Evolutionary conservation across 192 early-diverging fungal genomes (phyloP).

Genomic region (Mortierella claussenii): DNA sequence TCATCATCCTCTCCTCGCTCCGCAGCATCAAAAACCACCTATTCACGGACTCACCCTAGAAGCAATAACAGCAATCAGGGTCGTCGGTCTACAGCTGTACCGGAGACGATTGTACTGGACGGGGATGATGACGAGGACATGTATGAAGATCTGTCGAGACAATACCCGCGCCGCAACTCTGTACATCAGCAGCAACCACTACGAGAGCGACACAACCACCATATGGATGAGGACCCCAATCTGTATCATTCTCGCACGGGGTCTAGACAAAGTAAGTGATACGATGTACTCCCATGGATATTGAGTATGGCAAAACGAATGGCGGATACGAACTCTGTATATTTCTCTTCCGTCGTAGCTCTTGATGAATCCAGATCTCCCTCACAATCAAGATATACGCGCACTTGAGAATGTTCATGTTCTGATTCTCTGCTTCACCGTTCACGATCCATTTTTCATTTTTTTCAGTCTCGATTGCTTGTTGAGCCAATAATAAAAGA

Average conservation of each 20-base stretch:
- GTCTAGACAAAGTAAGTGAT: slow-evolving; percentile 24
- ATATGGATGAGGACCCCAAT: slow-evolving; percentile 13
- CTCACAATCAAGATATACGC: no score
- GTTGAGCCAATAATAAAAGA: no score
- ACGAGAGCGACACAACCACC: no score
- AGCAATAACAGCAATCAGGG: neutral
- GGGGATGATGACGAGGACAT: slow-evolving; percentile 22
- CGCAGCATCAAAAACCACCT: neutral
- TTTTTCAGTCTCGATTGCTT: no score
- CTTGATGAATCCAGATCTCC: neutral
- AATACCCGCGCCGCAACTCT: slow-evolving; percentile 5
- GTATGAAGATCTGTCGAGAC: slow-evolving; percentile 19
- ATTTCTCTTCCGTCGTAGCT: neutral
- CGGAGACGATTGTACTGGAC: slow-evolving; percentile 29
- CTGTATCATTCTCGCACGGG: slow-evolving; percentile 38
- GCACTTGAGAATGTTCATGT: no score
- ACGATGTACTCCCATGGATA: neutral
- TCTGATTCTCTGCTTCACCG: no score
- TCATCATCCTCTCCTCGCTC: neutral
- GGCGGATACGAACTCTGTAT: no score
- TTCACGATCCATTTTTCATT: no score
- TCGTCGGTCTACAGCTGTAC: slow-evolving; percentile 2
- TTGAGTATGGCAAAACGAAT: no score
- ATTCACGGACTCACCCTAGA: no score
- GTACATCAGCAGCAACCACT: no score